These are phyloP conservation scores for Russula sp. DNA, from an alignment of 768 basidiomycete species.

Conservation along the genomic window DNA sequence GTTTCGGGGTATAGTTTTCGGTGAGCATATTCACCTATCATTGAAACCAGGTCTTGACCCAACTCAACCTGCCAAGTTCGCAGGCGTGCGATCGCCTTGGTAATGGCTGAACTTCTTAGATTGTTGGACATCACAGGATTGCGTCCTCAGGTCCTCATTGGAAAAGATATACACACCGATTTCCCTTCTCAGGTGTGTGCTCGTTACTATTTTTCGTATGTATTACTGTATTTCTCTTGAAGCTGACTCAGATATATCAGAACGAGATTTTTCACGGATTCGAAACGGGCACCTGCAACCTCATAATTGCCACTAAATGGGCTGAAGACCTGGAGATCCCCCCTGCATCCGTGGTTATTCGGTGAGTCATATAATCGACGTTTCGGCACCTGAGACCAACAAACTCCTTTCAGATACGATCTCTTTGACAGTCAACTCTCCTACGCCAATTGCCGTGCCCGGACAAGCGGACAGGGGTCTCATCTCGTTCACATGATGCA, in stretches of 20 bases:
- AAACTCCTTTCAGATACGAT: slow-evolving; percentile 40
- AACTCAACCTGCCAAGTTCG: slow-evolving; percentile 38
- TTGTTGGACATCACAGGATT: slow-evolving; percentile 47
- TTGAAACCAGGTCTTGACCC: background rate
- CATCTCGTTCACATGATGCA: slow-evolving; percentile 60
- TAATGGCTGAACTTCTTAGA: slow-evolving; percentile 53
- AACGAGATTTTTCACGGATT: slow-evolving; percentile 45
- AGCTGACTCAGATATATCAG: slow-evolving; percentile 26
- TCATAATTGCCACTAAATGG: slow-evolving; percentile 53
- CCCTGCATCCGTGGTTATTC: slow-evolving; percentile 49
- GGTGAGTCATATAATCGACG: slow-evolving; percentile 35
- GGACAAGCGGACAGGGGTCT: slow-evolving; percentile 39
- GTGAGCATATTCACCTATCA: slow-evolving; percentile 31
- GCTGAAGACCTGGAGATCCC: slow-evolving; percentile 56
- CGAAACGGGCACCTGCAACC: slow-evolving; percentile 48
- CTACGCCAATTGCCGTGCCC: slow-evolving; percentile 46
- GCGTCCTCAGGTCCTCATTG: slow-evolving; percentile 44
- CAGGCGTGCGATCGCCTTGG: slow-evolving; percentile 43
- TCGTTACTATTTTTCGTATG: background rate
- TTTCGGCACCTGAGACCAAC: slow-evolving; percentile 3
- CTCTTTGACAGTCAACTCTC: slow-evolving; percentile 57
- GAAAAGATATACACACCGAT: slow-evolving; percentile 31
- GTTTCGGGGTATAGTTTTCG: slow-evolving; percentile 62
- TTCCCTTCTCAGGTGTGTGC: slow-evolving; percentile 29
- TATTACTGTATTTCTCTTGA: background rate